Evolutionary conservation across 345 rosid species (phyloP).

Genomic region (Linum lewisii): DNA sequence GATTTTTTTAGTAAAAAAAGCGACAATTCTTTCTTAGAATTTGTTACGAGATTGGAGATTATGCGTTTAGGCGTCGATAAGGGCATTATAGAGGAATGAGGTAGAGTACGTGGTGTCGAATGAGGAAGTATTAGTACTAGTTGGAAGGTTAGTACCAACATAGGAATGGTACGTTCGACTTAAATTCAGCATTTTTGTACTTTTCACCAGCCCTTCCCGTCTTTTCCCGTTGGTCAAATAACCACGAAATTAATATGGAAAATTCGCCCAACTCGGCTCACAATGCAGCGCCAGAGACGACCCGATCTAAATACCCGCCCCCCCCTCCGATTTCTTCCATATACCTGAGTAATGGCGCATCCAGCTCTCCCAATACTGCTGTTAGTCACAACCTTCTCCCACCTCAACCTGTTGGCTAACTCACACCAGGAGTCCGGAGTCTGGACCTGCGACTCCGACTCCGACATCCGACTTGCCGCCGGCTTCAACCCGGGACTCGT

Average conservation of each 20-base stretch:
- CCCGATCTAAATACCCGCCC: background rate
- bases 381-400: conserved; percentile 13
- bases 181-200: no score
- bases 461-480: conserved; percentile 53
- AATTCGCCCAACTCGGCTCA: no score
- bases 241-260: background rate
- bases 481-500: conserved; percentile 64
- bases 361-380: conserved; percentile 10
- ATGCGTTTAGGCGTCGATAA: no score
- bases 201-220: no score
- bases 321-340: background rate
- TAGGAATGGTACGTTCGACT: no score
- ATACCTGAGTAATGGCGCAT: background rate
- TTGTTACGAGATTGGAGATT: no score
- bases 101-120: no score
- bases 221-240: background rate
- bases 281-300: background rate
- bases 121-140: no score
- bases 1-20: no score
- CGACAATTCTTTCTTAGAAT: no score
- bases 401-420: conserved; percentile 19
- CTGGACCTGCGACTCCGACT: conserved; percentile 71
- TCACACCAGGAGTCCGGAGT: conserved; percentile 84
- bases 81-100: no score
- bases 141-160: no score